Evolutionary conservation across 257 asterid genomes (phyloP), one percentile per base, ranked within the genome.

Genomic region (Jasminum sambac): DNA sequence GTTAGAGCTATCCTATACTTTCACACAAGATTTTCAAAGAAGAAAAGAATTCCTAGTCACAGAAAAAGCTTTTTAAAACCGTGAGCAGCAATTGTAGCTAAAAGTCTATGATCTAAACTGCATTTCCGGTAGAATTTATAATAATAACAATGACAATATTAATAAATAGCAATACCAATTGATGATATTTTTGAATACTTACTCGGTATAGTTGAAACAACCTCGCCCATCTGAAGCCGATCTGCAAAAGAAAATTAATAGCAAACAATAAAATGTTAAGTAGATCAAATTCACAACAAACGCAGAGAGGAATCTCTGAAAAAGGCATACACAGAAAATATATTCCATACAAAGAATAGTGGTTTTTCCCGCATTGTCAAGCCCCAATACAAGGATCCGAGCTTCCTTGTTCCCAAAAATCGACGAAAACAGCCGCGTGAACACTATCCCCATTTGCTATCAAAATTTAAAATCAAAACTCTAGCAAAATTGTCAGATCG

Each of bases 151-250:
- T 69, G 12, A 63, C 17, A 61, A 8, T 30, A 30, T 30, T 30
- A 30, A 30, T 30, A 30, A 30, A 30, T 30, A 30, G 36, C 4
- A 30, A 30, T 30, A 1, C 36, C 4, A 30, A 30, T 4, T 30
- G 36, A 30, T 1, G 36, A 4, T 1, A 30, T 17, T 44, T 63
- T 63, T 62, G n/a, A 8, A 23, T 13, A 83, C 90, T 69, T 77
- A 93, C 98, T 91, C 69, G 98, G 96, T 43, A 91, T 89, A 50
- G 98, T 91, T 74, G 98, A 88, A 78, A 91, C 96, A 16, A 91
- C 98, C 81, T 89, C 96, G 21, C 98, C 98, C 96, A 91, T 89
- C 87, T 86, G 96, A 73, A 91, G 96, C 75, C 98, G 96, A 91
- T 91, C 98, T 89, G 90, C 72, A 71, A 38, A 66, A 60, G 38